Conservation (phyloP, 1,284 basidiomycete species). For the Apiotrichum laibachii region DNA sequence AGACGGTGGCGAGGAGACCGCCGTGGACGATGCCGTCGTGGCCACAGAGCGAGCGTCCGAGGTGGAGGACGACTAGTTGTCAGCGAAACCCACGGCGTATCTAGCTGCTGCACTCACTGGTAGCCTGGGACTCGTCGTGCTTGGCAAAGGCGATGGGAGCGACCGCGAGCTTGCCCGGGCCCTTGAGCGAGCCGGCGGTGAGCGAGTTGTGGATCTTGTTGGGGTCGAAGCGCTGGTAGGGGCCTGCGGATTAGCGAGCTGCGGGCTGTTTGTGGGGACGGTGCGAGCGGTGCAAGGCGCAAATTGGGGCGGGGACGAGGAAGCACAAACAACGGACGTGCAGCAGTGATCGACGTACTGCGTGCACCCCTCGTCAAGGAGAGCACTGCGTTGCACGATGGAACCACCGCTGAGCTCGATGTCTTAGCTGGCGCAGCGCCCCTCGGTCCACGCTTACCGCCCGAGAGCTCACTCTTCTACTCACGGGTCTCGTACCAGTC, state of each 20-base stretch:
- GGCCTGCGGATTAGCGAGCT: constrained; percentile 64
- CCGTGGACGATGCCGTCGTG: constrained; percentile 94
- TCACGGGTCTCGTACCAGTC: constrained; percentile 52
- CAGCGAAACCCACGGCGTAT: neutral
- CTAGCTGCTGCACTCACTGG: constrained; percentile 39
- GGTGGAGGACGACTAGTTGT: constrained; percentile 63
- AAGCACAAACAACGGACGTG: no score
- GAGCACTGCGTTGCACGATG: no score
- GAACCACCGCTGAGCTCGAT: no score
- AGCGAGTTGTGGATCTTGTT: constrained; percentile 71
- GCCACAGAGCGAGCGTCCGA: constrained; percentile 78
- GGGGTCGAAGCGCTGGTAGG: constrained; percentile 65
- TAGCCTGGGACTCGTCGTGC: constrained; percentile 68
- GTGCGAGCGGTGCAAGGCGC: constrained; percentile 1
- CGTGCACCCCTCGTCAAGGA: no score
- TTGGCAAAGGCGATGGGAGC: constrained; percentile 71
- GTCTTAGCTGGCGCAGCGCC: no score
- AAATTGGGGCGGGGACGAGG: neutral
- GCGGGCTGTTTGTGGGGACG: constrained; percentile 58
- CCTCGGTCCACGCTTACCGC: neutral
- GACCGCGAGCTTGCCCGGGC: constrained; percentile 78
- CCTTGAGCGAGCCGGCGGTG: constrained; percentile 77
- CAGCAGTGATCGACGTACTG: no score
- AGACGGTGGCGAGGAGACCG: constrained; percentile 80
- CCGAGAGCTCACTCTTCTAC: constrained; percentile 15